phyloP scores from a whole-genome alignment of 176 grass and related monocot genomes.

The Hyparrhenia diplandra region DNA sequence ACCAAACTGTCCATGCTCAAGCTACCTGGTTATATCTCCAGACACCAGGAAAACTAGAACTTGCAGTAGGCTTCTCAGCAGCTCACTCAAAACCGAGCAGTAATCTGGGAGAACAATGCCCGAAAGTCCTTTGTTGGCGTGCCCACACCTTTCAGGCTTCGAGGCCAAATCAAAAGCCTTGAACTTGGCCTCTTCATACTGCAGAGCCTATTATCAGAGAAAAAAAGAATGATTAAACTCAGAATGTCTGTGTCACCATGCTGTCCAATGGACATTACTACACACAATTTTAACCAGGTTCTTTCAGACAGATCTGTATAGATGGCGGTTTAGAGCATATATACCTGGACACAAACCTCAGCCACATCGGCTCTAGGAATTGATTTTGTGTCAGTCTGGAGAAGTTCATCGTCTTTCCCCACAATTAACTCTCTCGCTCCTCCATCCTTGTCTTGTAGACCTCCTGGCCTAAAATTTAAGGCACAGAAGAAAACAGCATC shows the following conservation, averaged over 20 bases:
- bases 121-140: slow-evolving; percentile 69
- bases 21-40: not conserved
- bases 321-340: not conserved
- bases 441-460: slow-evolving; percentile 75
- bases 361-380: slow-evolving; percentile 90
- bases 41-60: not conserved
- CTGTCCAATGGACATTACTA: not conserved
- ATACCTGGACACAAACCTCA: slow-evolving; percentile 90
- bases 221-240: not conserved
- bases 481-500: not conserved
- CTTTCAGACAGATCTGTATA: not conserved
- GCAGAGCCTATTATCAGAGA: slow-evolving; percentile 53
- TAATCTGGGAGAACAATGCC: slow-evolving; percentile 48
- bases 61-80: not conserved
- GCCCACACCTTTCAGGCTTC: slow-evolving; percentile 63
- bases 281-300: not conserved
- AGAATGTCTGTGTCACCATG: not conserved
- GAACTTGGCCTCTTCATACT: slow-evolving; percentile 69
- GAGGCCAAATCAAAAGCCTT: slow-evolving; percentile 95
- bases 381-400: slow-evolving; percentile 71
- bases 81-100: slow-evolving; percentile 46
- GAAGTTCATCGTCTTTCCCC: slow-evolving; percentile 84
- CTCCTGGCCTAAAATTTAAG: slow-evolving; percentile 59
- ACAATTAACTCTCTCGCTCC: slow-evolving; percentile 69
- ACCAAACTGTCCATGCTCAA: not conserved